Conservation (phyloP, 306 rosid genomes). For the Potentilla sterilis region DNA sequence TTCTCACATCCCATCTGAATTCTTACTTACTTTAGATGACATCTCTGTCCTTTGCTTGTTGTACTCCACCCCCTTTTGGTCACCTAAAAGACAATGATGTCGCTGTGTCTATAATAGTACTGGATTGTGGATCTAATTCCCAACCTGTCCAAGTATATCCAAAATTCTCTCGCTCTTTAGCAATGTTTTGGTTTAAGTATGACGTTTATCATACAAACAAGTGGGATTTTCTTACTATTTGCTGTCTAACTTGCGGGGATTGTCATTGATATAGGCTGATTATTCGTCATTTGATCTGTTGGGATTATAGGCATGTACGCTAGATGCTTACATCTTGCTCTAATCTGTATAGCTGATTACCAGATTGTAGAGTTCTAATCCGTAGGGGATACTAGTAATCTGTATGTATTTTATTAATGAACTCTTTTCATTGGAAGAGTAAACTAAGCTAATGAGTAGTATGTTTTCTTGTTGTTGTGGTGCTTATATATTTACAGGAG, state of each 20-base stretch:
- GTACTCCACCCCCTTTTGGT: not conserved
- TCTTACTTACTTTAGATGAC: not conserved
- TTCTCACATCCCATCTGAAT: not conserved
- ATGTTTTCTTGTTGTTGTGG: conserved; percentile 4
- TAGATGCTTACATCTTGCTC: not conserved
- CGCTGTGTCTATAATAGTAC: not conserved
- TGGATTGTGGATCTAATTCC: not conserved
- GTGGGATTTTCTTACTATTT: not conserved
- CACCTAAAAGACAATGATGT: too few species aligned
- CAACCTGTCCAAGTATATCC: not conserved
- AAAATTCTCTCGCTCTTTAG: not conserved
- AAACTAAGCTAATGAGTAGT: not conserved
- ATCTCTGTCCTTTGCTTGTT: not conserved
- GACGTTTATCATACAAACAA: not conserved
- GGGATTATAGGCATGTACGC: not conserved
- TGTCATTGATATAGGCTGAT: not conserved
- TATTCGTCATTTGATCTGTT: not conserved
- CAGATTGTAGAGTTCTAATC: not conserved
- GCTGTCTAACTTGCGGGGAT: not conserved
- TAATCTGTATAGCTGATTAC: not conserved
- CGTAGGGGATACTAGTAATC: not conserved
- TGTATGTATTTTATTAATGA: not conserved
- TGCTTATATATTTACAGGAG: conserved; percentile 47
- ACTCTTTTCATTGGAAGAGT: not conserved
- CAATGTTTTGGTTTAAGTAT: not conserved